Conservation (phyloP, 2,329 filamentous ascomycete genomes). For the Tolypocladium sp. region DNA sequence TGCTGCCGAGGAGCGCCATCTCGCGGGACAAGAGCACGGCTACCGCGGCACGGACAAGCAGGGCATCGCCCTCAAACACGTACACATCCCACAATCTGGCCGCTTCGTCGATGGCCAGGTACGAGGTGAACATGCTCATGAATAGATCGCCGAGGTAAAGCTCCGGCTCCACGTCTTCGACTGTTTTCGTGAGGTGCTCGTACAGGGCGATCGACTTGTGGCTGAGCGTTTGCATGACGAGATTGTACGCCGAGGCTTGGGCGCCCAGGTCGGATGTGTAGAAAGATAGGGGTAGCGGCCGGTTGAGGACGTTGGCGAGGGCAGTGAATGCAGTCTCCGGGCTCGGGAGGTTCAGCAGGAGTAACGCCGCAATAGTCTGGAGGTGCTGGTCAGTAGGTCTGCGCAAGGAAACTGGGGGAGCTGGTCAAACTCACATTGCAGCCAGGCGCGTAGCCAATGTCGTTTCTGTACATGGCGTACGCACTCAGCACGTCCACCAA, state of each 20-base stretch:
- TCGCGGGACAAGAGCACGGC: constrained; percentile 51
- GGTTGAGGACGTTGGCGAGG: constrained; percentile 70
- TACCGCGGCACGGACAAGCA: constrained; percentile 62
- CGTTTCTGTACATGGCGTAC: constrained; percentile 73
- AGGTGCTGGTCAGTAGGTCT: neutral
- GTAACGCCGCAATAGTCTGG: constrained; percentile 61
- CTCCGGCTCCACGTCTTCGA: constrained; percentile 36
- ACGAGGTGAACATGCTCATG: constrained; percentile 52
- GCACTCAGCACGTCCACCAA: constrained; percentile 67
- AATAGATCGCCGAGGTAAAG: constrained; percentile 53
- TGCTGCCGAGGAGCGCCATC: constrained; percentile 39
- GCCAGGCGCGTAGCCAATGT: constrained; percentile 68
- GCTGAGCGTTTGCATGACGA: constrained; percentile 57
- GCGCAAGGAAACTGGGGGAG: neutral
- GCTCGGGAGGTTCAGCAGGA: constrained; percentile 61
- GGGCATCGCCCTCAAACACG: constrained; percentile 69
- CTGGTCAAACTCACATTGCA: constrained; percentile 52
- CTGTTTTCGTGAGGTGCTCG: constrained; percentile 48
- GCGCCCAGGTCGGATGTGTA: constrained; percentile 61
- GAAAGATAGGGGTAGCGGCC: constrained; percentile 66
- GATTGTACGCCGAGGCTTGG: constrained; percentile 58
- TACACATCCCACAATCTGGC: constrained; percentile 74
- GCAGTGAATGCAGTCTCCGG: constrained; percentile 58
- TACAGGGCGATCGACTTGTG: constrained; percentile 57
- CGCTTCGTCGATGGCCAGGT: constrained; percentile 59